These are phyloP conservation scores for Penicillium taxi DNA, from an alignment of 495 filamentous ascomycete species.

Conservation along the genomic window DNA sequence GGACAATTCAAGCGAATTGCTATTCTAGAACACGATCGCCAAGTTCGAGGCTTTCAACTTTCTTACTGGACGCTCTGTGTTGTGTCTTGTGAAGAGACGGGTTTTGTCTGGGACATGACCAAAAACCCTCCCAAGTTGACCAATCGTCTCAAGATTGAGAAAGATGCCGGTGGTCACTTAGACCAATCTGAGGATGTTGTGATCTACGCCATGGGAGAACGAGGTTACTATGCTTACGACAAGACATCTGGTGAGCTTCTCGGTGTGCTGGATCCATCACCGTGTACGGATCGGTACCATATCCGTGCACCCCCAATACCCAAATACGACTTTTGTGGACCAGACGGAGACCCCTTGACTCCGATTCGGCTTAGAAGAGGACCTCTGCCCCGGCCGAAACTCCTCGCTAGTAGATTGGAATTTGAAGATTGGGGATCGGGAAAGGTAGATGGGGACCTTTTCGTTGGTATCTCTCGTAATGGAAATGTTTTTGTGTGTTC, in stretches of 20 bases:
- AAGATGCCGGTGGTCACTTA: conserved; percentile 29
- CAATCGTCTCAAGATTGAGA: conserved; percentile 25
- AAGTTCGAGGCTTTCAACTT: conserved; percentile 35
- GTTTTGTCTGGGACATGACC: conserved; percentile 37
- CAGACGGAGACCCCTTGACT: conserved; percentile 16
- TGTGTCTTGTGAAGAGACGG: conserved; percentile 30
- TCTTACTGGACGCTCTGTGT: conserved; percentile 35
- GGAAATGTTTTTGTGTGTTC: conserved; percentile 34
- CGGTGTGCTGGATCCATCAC: conserved; percentile 24
- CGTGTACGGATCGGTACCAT: conserved; percentile 25
- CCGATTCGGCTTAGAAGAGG: conserved; percentile 23
- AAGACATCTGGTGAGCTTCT: conserved; percentile 24
- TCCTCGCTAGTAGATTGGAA: conserved; percentile 23
- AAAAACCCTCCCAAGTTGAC: conserved; percentile 26
- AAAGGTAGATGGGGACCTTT: conserved; percentile 29
- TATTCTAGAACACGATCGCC: conserved; percentile 27
- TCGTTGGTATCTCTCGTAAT: conserved; percentile 32
- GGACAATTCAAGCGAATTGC: conserved; percentile 35
- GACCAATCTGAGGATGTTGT: conserved; percentile 31
- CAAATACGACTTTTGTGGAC: conserved; percentile 6
- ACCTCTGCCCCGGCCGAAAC: conserved; percentile 16
- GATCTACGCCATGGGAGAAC: conserved; percentile 33
- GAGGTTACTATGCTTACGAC: conserved; percentile 28
- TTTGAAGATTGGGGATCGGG: conserved; percentile 33
- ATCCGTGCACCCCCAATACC: conserved; percentile 17